phyloP scores from a whole-genome alignment of 257 asterid genomes.

The Solanum bulbocastanum region DNA sequence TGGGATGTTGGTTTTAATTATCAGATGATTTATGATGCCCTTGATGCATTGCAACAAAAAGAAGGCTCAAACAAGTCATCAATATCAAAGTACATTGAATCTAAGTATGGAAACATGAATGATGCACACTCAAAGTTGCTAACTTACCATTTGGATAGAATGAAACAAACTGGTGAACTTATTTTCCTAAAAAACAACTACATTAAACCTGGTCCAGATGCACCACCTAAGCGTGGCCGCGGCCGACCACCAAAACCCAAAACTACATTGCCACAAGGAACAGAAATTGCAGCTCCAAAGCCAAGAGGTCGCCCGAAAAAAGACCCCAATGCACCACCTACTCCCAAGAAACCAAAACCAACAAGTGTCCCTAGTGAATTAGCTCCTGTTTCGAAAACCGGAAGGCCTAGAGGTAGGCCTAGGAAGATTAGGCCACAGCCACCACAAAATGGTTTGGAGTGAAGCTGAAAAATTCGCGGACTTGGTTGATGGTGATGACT shows the following conservation, averaged over 20 bases:
- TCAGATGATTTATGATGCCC: conserved; percentile 78
- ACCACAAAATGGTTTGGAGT: conserved; percentile 23
- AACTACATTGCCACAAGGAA: conserved; percentile 29
- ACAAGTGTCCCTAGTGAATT: conserved; percentile 1
- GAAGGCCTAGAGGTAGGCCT: conserved; percentile 86
- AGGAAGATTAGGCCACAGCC: conserved; percentile 55
- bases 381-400: conserved; percentile 18
- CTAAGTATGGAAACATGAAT: conserved; percentile 65
- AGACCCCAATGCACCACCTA: conserved; percentile 67
- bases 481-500: too few species aligned
- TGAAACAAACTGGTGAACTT: conserved; percentile 72
- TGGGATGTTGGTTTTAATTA: not conserved
- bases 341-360: conserved; percentile 56
- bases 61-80: conserved; percentile 77
- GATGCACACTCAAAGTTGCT: conserved; percentile 57
- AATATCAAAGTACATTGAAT: conserved; percentile 62
- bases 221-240: conserved; percentile 60
- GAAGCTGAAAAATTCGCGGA: conserved; percentile 4
- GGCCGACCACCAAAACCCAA: conserved; percentile 78
- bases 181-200: conserved; percentile 66
- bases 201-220: conserved; percentile 52
- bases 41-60: conserved; percentile 47
- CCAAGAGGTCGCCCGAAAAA: conserved; percentile 78
- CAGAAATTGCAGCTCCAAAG: conserved; percentile 26
- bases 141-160: conserved; percentile 30